phyloP scores from a whole-genome alignment of 306 rosid genomes.

The Ochetophila trinervis region DNA sequence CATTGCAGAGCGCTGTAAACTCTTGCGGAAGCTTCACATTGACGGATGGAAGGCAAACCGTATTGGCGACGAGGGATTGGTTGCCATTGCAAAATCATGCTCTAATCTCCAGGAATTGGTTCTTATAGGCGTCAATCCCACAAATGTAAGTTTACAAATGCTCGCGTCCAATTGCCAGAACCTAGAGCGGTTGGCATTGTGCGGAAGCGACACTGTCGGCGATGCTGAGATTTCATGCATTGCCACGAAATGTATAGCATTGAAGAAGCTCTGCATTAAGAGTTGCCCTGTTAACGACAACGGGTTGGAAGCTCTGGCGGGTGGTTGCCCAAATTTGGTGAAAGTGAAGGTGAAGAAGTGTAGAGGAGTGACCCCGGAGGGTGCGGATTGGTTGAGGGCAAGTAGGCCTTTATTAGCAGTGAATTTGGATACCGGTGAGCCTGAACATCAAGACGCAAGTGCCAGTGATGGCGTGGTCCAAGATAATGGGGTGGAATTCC shows the following conservation, averaged over 20 bases:
- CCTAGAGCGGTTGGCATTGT: constrained; percentile 87
- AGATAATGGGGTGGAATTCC: constrained; percentile 58
- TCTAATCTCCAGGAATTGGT: constrained; percentile 84
- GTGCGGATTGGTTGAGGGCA: constrained; percentile 75
- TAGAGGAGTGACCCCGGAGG: constrained; percentile 70
- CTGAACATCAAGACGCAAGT: constrained; percentile 72
- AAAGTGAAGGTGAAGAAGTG: constrained; percentile 97
- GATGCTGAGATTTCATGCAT: constrained; percentile 84
- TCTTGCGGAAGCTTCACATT: constrained; percentile 82
- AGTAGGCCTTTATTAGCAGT: constrained; percentile 69
- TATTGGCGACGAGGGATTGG: constrained; percentile 83
- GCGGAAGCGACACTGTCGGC: constrained; percentile 91
- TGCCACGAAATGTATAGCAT: constrained; percentile 80
- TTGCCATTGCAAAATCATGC: constrained; percentile 71
- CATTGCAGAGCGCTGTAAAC: constrained; percentile 74
- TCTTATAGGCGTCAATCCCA: constrained; percentile 90
- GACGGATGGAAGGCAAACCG: constrained; percentile 96
- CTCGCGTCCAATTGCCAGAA: constrained; percentile 80
- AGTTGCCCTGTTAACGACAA: constrained; percentile 82
- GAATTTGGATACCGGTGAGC: constrained; percentile 72
- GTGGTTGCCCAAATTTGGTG: constrained; percentile 95
- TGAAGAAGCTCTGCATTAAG: constrained; percentile 94
- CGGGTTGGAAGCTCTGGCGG: constrained; percentile 78
- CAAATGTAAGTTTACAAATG: constrained; percentile 66
- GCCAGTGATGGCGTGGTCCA: constrained; percentile 80